These are phyloP conservation scores for Lactarius quietus DNA, from an alignment of 768 basidiomycete species.

Conservation along the genomic window DNA sequence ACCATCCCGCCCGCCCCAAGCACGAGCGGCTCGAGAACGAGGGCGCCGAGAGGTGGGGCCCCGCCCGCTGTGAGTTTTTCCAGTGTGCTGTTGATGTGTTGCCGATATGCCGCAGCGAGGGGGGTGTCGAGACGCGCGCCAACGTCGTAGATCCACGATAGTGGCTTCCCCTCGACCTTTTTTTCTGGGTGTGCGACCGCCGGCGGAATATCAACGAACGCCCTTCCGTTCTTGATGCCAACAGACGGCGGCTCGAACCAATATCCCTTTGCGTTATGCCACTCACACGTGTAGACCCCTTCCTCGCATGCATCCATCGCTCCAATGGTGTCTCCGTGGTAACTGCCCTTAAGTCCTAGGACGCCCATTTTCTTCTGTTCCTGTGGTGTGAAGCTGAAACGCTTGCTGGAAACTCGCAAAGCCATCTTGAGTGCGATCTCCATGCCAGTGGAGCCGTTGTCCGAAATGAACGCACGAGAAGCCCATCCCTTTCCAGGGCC, in stretches of 20 bases:
- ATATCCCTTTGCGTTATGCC: slow-evolving; percentile 88
- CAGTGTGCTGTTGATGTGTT: slow-evolving; percentile 53
- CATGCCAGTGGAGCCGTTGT: slow-evolving; percentile 95
- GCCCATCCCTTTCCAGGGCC: slow-evolving; percentile 94
- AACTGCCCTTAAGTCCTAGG: slow-evolving; percentile 85
- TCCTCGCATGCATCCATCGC: slow-evolving; percentile 95
- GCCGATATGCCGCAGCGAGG: slow-evolving; percentile 61
- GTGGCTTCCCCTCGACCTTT: slow-evolving; percentile 39
- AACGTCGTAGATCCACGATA: slow-evolving; percentile 70
- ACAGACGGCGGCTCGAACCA: slow-evolving; percentile 93
- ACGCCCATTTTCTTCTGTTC: slow-evolving; percentile 62
- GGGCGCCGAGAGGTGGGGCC: slow-evolving; percentile 53
- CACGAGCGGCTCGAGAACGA: slow-evolving; percentile 87
- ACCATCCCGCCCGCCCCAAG: slow-evolving; percentile 98
- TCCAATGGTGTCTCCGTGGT: slow-evolving; percentile 97
- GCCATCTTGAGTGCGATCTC: slow-evolving; percentile 99
- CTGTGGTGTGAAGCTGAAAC: slow-evolving; percentile 36
- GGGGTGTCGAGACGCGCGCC: slow-evolving; percentile 51
- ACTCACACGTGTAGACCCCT: slow-evolving; percentile 91
- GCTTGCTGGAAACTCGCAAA: slow-evolving; percentile 57
- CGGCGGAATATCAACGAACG: slow-evolving; percentile 52
- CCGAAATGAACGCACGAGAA: slow-evolving; percentile 84
- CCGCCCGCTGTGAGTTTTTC: slow-evolving; percentile 42
- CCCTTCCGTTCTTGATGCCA: slow-evolving; percentile 56
- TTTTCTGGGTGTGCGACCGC: slow-evolving; percentile 33